Evolutionary conservation across 2,329 filamentous ascomycete species (phyloP).

Genomic region (Monosporascus sp.): DNA sequence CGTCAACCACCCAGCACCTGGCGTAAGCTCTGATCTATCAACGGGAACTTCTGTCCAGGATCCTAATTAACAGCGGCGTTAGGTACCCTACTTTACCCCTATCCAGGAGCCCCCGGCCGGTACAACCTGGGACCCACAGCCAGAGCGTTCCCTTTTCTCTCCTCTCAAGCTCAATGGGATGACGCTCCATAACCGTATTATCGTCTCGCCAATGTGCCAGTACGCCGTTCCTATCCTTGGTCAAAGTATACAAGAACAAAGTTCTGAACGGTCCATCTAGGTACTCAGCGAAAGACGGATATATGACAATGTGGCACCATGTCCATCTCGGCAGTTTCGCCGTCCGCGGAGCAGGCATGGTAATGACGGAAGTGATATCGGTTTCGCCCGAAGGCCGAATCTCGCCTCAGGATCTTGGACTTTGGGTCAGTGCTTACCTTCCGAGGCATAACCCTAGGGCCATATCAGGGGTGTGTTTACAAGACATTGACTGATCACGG

Average conservation of each 20-base stretch:
- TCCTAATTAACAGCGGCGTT: neutral
- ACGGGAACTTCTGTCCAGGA: neutral
- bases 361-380: constrained; percentile 26
- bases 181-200: constrained; percentile 40
- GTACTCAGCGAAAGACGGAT: constrained; percentile 36
- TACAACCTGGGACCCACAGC: constrained; percentile 11
- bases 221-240: neutral
- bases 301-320: constrained; percentile 38
- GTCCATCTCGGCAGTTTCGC: constrained; percentile 34
- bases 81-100: constrained; percentile 15
- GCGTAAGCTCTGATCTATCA: constrained; percentile 5
- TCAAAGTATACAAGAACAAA: neutral
- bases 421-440: constrained; percentile 13
- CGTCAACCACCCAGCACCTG: constrained; percentile 16
- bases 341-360: constrained; percentile 27
- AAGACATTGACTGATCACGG: neutral
- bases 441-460: neutral
- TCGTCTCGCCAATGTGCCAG: constrained; percentile 44
- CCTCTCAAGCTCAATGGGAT: constrained; percentile 39
- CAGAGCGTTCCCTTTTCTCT: constrained; percentile 30
- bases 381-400: constrained; percentile 29
- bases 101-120: constrained; percentile 15
- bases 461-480: too few relatives aligned
- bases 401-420: constrained; percentile 29
- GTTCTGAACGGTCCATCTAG: constrained; percentile 1